These are phyloP conservation scores for Dicorynia guianensis DNA, from an alignment of 306 rosid species.

Conservation along the genomic window DNA sequence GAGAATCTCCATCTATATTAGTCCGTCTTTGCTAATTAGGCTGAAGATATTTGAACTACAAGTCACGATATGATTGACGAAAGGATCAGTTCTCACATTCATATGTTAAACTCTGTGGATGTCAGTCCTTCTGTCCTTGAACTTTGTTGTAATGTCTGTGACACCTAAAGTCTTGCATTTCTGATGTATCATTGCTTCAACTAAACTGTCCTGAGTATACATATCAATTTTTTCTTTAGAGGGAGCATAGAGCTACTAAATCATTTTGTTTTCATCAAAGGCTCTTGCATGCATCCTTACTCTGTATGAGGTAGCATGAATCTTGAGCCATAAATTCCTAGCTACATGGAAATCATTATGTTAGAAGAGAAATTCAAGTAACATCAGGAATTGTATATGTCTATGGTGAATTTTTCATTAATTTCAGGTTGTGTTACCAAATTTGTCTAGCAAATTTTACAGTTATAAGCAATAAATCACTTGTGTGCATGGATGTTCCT, in stretches of 20 bases:
- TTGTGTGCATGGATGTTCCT: constrained; percentile 17
- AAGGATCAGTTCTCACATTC: too few species aligned
- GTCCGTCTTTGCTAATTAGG: too few species aligned
- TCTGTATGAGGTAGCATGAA: not conserved
- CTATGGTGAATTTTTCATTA: constrained; percentile 16
- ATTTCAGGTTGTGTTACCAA: constrained; percentile 13
- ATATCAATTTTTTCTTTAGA: not conserved
- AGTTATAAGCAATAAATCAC: constrained; percentile 16
- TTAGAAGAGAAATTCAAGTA: not conserved
- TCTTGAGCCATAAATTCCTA: not conserved
- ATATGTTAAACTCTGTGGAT: too few species aligned
- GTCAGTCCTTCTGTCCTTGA: too few species aligned
- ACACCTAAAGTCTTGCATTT: too few species aligned
- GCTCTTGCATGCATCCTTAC: constrained; percentile 4
- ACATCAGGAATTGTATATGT: not conserved
- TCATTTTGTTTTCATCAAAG: not conserved
- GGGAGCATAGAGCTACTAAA: not conserved
- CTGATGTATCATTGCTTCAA: too few species aligned
- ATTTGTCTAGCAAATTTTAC: constrained; percentile 3
- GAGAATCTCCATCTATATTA: too few species aligned
- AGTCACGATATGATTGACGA: too few species aligned
- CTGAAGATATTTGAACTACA: too few species aligned
- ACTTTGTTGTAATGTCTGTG: too few species aligned
- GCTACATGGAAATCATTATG: not conserved
- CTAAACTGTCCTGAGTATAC: not conserved